Base-by-base conservation (phyloP, 164 flowering plant species). In the Tinospora cordifolia region DNA sequence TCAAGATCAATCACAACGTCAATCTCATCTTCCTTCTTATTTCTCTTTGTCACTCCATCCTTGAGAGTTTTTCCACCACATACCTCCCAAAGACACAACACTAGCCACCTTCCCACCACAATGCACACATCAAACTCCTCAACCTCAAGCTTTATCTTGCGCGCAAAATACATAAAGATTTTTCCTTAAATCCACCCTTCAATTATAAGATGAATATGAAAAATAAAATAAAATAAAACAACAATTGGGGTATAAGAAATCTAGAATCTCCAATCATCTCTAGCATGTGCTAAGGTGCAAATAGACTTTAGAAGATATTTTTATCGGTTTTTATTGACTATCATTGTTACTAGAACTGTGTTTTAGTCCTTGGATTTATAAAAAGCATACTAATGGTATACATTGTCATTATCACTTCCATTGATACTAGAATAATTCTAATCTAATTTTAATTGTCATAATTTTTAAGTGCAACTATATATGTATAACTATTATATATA, bases 231-330 rank as follows among this genome's bases (percentile, higher is more conserved):
- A n/a, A n/a, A n/a, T n/a, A n/a, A n/a, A n/a, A n/a, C n/a, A n/a
- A n/a, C n/a, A n/a, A n/a, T n/a, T n/a, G n/a, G n/a, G n/a, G n/a
- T n/a, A n/a, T n/a, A n/a, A n/a, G n/a, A n/a, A n/a, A 74, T 19
- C 39, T 87, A 0, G 70, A 84, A 46, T 81, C 82, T n/a, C 93
- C 97, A 36, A 64, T 92, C 27, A 66, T 85, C 1, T 94, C 98
- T 8, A 97, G 97, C 9, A 76, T 84, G 63, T 85, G 87, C 60
- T 87, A 88, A 71, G 99, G 98, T n/a, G n/a, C n/a, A n/a, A n/a
- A n/a, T n/a, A n/a, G n/a, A n/a, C n/a, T n/a, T n/a, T n/a, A n/a
- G n/a, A n/a, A n/a, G n/a, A n/a, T n/a, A n/a, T n/a, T n/a, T n/a
- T n/a, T n/a, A n/a, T n/a, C n/a, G n/a, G n/a, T n/a, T n/a, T n/a